Conservation (phyloP, 2,329 filamentous ascomycete genomes). For the Sporothrix dimorphospora region DNA sequence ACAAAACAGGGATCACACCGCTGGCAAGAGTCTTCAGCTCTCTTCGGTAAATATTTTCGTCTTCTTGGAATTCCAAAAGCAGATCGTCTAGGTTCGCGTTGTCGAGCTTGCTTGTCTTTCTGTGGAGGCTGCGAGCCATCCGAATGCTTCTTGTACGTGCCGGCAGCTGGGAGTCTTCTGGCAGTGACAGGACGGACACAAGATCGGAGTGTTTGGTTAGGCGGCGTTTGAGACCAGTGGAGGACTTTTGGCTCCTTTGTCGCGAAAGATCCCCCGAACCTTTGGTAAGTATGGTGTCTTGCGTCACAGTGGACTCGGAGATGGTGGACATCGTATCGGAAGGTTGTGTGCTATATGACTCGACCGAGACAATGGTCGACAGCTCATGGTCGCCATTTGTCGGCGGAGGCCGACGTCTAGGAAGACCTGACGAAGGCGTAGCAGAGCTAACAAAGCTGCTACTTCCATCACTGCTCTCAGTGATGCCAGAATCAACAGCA, state of each 20-base stretch:
- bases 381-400: conserved; percentile 59
- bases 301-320: conserved; percentile 57
- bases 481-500: conserved; percentile 38
- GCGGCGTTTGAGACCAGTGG: conserved; percentile 66
- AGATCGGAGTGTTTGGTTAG: conserved; percentile 92
- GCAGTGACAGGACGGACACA: conserved; percentile 77
- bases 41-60: conserved; percentile 85
- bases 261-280: conserved; percentile 51
- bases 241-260: conserved; percentile 50
- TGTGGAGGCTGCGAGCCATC: conserved; percentile 77
- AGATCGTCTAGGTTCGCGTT: conserved; percentile 74
- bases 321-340: conserved; percentile 57
- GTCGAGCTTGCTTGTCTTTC: conserved; percentile 67
- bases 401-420: conserved; percentile 49
- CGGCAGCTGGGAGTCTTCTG: conserved; percentile 58
- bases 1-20: conserved; percentile 88
- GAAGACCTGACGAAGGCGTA: conserved; percentile 33
- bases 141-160: conserved; percentile 69
- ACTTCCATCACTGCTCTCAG: conserved; percentile 33
- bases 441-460: conserved; percentile 32
- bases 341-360: conserved; percentile 48
- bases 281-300: conserved; percentile 54
- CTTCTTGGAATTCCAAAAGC: conserved; percentile 76
- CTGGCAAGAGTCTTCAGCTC: conserved; percentile 93
- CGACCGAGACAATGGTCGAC: conserved; percentile 61